Conservation (phyloP, 805 yeast genomes). For the Metschnikowia cubensis region DNA sequence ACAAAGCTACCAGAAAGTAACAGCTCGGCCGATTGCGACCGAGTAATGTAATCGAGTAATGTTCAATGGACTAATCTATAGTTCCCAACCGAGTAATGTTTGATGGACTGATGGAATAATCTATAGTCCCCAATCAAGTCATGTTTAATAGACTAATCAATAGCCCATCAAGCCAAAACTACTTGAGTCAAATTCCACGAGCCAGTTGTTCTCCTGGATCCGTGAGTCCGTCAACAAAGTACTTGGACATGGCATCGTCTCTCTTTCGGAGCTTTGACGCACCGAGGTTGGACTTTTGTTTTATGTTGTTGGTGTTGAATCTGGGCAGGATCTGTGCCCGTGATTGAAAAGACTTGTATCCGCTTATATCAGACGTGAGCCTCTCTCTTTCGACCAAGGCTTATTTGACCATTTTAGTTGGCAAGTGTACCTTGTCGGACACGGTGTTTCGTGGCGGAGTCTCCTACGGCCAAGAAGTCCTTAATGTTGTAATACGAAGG, state of each 20-base stretch:
- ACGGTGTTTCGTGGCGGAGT: background rate
- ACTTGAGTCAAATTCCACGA: background rate
- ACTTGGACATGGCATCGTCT: constrained; percentile 1
- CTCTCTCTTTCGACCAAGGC: constrained; percentile 1
- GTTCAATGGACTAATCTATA: too few species aligned
- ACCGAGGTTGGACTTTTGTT: constrained; percentile 1
- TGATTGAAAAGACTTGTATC: background rate
- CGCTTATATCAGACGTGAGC: background rate
- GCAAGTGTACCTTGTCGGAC: background rate
- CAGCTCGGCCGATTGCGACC: background rate
- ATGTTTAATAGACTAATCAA: too few species aligned
- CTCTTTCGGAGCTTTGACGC: background rate
- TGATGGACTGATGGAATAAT: too few species aligned
- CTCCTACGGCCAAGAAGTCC: background rate
- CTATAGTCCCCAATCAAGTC: too few species aligned
- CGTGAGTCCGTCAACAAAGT: background rate
- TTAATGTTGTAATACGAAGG: background rate
- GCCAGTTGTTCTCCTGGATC: background rate
- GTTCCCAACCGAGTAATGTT: too few species aligned
- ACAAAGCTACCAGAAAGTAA: constrained; percentile 1
- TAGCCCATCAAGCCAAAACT: background rate
- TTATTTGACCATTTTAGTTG: background rate
- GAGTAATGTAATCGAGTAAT: too few species aligned
- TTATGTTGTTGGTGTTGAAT: background rate
- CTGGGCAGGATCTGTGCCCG: background rate